phyloP scores from a whole-genome alignment of 1,284 basidiomycete species.

The Cutaneotrichosporon sp. region DNA sequence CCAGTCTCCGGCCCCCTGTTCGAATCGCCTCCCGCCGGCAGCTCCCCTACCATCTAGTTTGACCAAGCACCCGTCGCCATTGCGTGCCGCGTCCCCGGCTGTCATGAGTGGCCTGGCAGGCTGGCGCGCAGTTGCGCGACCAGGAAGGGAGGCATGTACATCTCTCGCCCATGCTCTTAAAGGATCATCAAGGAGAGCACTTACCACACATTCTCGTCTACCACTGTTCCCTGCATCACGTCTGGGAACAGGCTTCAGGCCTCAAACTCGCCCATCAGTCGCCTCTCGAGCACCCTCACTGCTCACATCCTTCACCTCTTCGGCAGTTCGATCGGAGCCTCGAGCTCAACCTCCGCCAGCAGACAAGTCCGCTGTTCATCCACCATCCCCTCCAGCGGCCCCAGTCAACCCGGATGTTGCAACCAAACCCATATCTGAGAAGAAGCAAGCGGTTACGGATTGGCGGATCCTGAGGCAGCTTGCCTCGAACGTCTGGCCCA shows the following conservation, averaged over 20 bases:
- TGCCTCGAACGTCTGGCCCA: conserved; percentile 57
- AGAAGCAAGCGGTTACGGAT: conserved; percentile 45
- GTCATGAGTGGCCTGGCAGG: conserved; percentile 1
- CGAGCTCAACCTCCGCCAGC: background rate
- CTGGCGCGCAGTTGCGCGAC: background rate
- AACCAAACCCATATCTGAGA: conserved; percentile 11
- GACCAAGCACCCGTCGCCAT: too few species aligned
- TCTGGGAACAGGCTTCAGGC: background rate
- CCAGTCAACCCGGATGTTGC: conserved; percentile 15
- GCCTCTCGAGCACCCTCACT: background rate
- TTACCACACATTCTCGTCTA: background rate
- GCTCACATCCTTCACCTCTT: background rate
- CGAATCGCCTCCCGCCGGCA: too few species aligned
- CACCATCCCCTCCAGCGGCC: background rate
- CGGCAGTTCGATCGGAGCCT: background rate
- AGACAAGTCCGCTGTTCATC: background rate
- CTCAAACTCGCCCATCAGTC: background rate
- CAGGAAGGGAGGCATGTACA: background rate
- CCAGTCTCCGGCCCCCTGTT: too few species aligned
- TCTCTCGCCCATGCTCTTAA: background rate
- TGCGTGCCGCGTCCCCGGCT: too few species aligned
- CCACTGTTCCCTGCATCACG: background rate
- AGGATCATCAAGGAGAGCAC: background rate
- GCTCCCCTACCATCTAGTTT: too few species aligned
- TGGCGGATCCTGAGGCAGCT: conserved; percentile 56